Percentiles rank a stretch among this genome's conserved stretches.
Evolutionary conservation across 345 rosid genomes (phyloP).

Genomic region (Linum trigynum): DNA sequence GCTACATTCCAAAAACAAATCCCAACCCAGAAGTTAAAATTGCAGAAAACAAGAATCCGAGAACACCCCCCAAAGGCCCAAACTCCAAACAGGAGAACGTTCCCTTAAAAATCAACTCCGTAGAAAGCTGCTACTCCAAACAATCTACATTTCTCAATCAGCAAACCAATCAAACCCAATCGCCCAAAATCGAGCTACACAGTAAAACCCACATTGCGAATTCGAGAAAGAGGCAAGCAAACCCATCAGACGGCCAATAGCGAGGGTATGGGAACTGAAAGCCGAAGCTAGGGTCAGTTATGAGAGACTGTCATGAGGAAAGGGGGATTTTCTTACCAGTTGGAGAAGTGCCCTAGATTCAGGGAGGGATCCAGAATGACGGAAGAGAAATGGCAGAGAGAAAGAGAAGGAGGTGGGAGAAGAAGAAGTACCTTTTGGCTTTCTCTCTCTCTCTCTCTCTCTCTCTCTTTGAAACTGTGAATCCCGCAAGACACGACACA

Average conservation of each 20-base stretch:
- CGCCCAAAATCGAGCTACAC: too few relatives aligned
- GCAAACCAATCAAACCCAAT: too few relatives aligned
- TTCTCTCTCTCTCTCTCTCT: neutral
- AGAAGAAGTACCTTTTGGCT: neutral
- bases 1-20: neutral
- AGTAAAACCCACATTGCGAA: too few relatives aligned
- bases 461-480: neutral
- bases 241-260: neutral
- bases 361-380: neutral
- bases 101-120: too few relatives aligned
- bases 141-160: too few relatives aligned
- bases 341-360: constrained; percentile 3
- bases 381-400: neutral
- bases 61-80: too few relatives aligned
- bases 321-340: neutral
- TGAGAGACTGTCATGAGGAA: neutral
- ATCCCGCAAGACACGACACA: constrained; percentile 7
- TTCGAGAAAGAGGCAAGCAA: too few relatives aligned
- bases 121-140: too few relatives aligned
- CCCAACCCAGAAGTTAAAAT: too few relatives aligned
- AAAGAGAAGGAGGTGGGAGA: neutral
- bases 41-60: too few relatives aligned
- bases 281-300: neutral
- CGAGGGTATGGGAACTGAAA: neutral
- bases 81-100: neutral